Base-by-base conservation (phyloP, 2,329 filamentous ascomycete species). In the Pestalotiopsis sp. region DNA sequence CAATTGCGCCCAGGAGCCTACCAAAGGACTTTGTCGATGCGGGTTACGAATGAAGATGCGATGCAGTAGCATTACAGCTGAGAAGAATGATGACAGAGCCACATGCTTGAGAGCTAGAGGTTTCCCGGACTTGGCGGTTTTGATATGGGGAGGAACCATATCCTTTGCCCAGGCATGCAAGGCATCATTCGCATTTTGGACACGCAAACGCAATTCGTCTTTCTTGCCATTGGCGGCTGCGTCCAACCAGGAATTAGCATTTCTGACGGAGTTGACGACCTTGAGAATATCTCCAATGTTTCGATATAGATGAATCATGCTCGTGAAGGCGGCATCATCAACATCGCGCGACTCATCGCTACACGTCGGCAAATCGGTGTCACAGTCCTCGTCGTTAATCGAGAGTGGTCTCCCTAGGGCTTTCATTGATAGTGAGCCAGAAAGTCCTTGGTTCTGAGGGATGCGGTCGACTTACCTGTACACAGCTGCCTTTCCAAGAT, bases 401-500 rank as follows among this genome's bases (percentile, higher is more conserved):
- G 31, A 40, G 20, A 40, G 60, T 5, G 60, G 60, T 23, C 60
- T 12, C 14, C 60, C 60, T 31, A 63, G n/a, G 31, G 60, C 60
- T 45, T 17, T n/a, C 1, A 17, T 12, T 17, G 14, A 41, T 20
- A 17, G 60, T 63, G 4, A 63, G 60, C 17, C 7, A 36, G 9
- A 7, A 13, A 36, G 25, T 27, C 20, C 25, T 7, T 13, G 57
- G 5, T 59, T 14, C 11, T 9, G 6, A 7, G 31, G 25, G 9
- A 36, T 27, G 27, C 12, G 12, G 57, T 9, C 9, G 57, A 59
- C 57, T 45, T 36, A 40, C 31, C 60, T 3, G 60, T 63, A 20
- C 60, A 63, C 9, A 63, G 60, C 38, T 63, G 60, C 20, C 38
- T 63, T 63, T 63, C 60, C 36, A 63, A 13, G 6, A 63, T 63